Evolutionary conservation across 192 early-diverging fungal species (phyloP), one percentile per base, ranked within the genome.

Genomic region (Diversispora eburnea): DNA sequence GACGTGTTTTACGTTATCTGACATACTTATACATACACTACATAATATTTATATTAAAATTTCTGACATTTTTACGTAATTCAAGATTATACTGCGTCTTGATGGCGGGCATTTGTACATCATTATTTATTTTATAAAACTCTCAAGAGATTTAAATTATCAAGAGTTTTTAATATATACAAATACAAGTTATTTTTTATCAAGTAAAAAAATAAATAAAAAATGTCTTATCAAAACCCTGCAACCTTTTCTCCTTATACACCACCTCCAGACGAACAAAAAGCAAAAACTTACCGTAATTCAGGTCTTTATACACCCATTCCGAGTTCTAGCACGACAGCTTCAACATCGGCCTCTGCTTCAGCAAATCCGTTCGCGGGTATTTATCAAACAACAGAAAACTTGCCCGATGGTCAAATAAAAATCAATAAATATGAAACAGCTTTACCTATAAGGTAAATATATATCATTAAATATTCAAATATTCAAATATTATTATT

Each of bases 351-450:
- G 3, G 69, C 69, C 6, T 46, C 57, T 25, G 54, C 67, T 48
- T 61, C 57, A 5, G 47, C 57, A 51, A 61, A 46, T 8, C 70
- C 70, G 12, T 72, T 72, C 25, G 58, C 70, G 5, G 70, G 70
- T 20, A 22, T 62, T 64, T 78, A 74, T 78, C 75, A 8, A 80
- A 76, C 8, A 65, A 64, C 64, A 59, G 67, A 43, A 51, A 67
- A 70, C 49, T 45, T 48, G 25, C 57, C 59, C n/a, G 41, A 22
- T 12, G 43, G 48, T 22, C 55, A 64, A 70, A 74, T 51, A 72
- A 75, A 59, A 47, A 87, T 94, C n/a, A 94, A 91, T 77, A 90
- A 91, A 73, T 94, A 92, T 75, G 90, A 94, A 66, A 94, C 92
- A 20, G 81, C 77, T 48, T 77, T 72, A 47, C 57, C 57, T 43